A percentile compares a stretch with the other conserved stretches of the same genome.
Conservation (phyloP, 1,139 yeast species). For the Nakaseomyces nivariensis region DNA sequence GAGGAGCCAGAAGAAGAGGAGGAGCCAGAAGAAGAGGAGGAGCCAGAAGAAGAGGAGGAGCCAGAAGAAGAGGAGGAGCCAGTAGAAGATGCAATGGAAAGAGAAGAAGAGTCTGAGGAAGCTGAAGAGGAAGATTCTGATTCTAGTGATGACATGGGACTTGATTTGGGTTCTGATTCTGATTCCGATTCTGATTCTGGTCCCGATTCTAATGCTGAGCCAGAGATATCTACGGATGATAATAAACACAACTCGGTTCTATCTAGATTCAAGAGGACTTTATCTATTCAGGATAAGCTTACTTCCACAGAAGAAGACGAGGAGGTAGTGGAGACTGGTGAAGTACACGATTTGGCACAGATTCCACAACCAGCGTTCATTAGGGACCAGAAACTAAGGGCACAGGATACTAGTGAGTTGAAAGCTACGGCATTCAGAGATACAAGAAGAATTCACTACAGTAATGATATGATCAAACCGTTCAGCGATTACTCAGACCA, state of each 20-base stretch:
- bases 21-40: conserved; percentile 8
- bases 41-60: conserved; percentile 11
- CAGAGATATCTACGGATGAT: conserved; percentile 6
- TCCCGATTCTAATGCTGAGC: not conserved
- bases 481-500: conserved; percentile 16
- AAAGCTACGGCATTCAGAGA: conserved; percentile 14
- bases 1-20: conserved; percentile 7
- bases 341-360: conserved; percentile 52
- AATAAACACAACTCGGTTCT: conserved; percentile 33
- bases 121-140: not conserved
- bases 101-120: conserved; percentile 10
- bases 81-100: conserved; percentile 10
- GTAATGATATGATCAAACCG: conserved; percentile 20
- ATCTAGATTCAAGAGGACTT: conserved; percentile 34
- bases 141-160: too few species aligned
- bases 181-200: not conserved
- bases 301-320: not conserved
- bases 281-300: conserved; percentile 29
- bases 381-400: conserved; percentile 11
- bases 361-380: conserved; percentile 68
- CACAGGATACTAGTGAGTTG: not conserved
- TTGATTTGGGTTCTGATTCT: too few species aligned
- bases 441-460: conserved; percentile 29
- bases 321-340: conserved; percentile 23
- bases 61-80: conserved; percentile 9